Evolutionary conservation across 2,329 filamentous ascomycete genomes (phyloP), one percentile per base, ranked within the genome.

Genomic region (Calonectria pteridis): DNA sequence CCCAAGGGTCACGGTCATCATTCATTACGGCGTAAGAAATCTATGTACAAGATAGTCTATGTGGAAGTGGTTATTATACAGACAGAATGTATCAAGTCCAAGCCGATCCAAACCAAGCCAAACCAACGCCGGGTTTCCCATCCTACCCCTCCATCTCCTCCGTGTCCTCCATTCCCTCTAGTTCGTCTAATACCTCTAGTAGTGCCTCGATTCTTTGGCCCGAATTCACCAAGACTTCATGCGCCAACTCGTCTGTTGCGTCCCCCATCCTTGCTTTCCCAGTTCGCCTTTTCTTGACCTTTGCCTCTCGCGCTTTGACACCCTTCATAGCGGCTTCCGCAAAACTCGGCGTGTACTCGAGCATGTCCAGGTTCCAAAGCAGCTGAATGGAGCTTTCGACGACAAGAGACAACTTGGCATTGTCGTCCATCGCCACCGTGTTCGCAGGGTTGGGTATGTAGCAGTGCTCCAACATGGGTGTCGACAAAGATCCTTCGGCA

Each of bases 331-430:
- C 85, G 0, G 87, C 87, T 7, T 75, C 74, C 20, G 80, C 81
- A 20, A 91, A 80, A 5, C 75, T 75, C 0, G 80, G 73, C 35
- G 83, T 83, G 75, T 87, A 86, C 1, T 73, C 71, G 16, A 86
- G 75, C 26, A 79, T 77, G 16, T 84, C 83, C 31, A 81, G 79
- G 3, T 72, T 70, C 83, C 86, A 89, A 4, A 90, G 83, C 9
- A 92, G 84, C 58, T 92, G 88, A 35, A 94, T 79, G 64, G 95
- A 83, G 2, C 87, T 88, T 84, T 96, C 94, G 0, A 95, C 85
- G 35, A 94, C 83, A 13, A 96, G 84, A 2, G 93, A 92, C 46
- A 96, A 87, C 81, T 94, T 94, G 33, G 93, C 92, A 77, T 97
- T 96, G 75, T 95, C 93, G 26, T 91, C 88, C 0, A 89, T 83